These are phyloP conservation scores for Botrytis porri DNA, from an alignment of 2,329 filamentous ascomycete genomes.

Conservation along the genomic window DNA sequence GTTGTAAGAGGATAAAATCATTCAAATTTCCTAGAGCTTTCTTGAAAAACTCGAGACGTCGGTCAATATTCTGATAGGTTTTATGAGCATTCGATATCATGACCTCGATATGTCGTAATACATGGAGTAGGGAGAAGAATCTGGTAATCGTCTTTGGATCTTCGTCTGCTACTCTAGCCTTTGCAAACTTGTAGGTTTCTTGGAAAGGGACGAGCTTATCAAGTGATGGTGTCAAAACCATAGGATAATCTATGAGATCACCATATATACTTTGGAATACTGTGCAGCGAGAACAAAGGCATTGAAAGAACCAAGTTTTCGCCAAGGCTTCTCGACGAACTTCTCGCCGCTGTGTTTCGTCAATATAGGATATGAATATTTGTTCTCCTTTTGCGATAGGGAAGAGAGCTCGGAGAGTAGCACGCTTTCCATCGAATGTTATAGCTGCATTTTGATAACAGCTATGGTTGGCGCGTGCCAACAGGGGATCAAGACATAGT, in stretches of 20 bases:
- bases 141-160: background rate
- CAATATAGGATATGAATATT: constrained; percentile 61
- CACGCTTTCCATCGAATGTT: constrained; percentile 51
- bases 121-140: constrained; percentile 16
- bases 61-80: constrained; percentile 3
- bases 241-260: background rate
- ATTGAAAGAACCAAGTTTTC: constrained; percentile 18
- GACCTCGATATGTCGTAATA: constrained; percentile 10
- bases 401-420: constrained; percentile 50
- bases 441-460: constrained; percentile 60
- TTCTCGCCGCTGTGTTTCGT: constrained; percentile 39
- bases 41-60: constrained; percentile 1
- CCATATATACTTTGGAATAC: background rate
- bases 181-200: constrained; percentile 3
- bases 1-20: constrained; percentile 21
- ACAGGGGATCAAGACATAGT: constrained; percentile 52
- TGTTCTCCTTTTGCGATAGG: constrained; percentile 53
- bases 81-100: background rate
- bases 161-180: background rate
- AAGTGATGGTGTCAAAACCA: background rate
- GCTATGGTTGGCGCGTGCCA: constrained; percentile 58
- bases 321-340: constrained; percentile 14
- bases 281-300: constrained; percentile 9
- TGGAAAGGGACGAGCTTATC: background rate
- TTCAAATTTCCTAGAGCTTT: constrained; percentile 1